Base-by-base conservation (phyloP, 2,329 filamentous ascomycete species). In the Fonsecaea multimorphosa region DNA sequence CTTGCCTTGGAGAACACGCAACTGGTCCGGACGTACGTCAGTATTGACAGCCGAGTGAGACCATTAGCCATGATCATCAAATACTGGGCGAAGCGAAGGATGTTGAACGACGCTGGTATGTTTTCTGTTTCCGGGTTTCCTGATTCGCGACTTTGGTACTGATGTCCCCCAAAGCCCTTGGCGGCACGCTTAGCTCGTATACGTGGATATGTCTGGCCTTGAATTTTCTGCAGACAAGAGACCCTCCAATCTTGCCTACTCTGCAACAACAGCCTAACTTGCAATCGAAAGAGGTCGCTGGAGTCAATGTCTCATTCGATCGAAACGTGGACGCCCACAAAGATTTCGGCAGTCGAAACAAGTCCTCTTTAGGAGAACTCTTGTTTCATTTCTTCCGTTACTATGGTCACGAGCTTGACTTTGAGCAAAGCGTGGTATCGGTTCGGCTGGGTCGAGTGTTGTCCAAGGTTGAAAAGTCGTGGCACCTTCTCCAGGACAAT, bases 201-300 rank as follows among this genome's bases (percentile, higher is more conserved):
- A 97, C 95, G 24, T 99, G 95, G 95, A 98, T 98, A 76, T 99
- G 95, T 78, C 87, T 99, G 84, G 96, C 98, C 71, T 90, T 99
- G 76, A 96, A 93, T 72, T 99, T 98, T 75, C 85, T 99, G 29
- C 95, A 99, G 79, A 90, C 92, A 58, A 88, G 93, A 73, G 85
- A 90, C 66, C 91, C 92, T 16, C 91, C 94, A 0, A 87, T 99
- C 61, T 80, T 99, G 24, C 95, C 95, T 3, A 88, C 91, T 16
- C 83, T 99, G 36, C 95, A 98, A 76, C 89, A 93, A 74, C 84
- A 87, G 24, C 83, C 86, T 3, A 85, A 89, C 71, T 82, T 88
- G 70, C 87, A 87, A 72, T 80, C 86, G 60, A 79, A 85, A 9
- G 83, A 85, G 22, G 80, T 86, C 40, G 87, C 91, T 67, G 91